Percentiles rank a stretch among this genome's conserved stretches.
These are phyloP conservation scores for Mariannaea elegans DNA, from an alignment of 2,329 filamentous ascomycete genomes.

Conservation along the genomic window DNA sequence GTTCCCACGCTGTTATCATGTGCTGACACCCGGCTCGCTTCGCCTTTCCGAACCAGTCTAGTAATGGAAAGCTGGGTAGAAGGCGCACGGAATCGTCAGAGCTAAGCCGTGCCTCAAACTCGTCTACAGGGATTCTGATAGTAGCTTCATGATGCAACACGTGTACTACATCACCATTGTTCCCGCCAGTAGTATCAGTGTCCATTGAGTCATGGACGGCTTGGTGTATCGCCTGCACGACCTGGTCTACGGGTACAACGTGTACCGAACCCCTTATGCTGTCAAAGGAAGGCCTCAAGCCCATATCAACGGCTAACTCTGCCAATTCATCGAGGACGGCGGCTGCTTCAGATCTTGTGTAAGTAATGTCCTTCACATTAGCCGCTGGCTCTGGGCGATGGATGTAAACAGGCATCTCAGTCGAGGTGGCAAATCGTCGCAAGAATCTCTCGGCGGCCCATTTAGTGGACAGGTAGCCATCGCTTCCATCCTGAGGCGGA, in stretches of 20 bases:
- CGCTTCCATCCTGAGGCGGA: neutral
- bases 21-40: neutral
- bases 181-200: neutral
- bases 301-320: neutral
- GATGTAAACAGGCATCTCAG: neutral
- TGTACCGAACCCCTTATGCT: neutral
- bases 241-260: neutral
- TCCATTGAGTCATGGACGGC: neutral
- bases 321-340: neutral
- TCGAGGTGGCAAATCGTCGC: neutral
- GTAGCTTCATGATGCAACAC: neutral
- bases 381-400: neutral
- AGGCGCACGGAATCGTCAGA: neutral
- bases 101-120: neutral
- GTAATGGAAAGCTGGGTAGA: neutral
- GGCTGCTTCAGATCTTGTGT: neutral
- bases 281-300: neutral
- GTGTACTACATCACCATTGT: neutral
- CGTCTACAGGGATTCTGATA: neutral
- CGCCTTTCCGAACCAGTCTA: neutral
- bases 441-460: neutral
- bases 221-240: neutral
- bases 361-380: no score
- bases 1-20: neutral
- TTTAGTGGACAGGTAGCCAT: conserved; percentile 1